A percentile compares a stretch with the other conserved stretches of the same genome.
phyloP scores from a whole-genome alignment of 129 eudicot species.

The Flaveria trinervia region DNA sequence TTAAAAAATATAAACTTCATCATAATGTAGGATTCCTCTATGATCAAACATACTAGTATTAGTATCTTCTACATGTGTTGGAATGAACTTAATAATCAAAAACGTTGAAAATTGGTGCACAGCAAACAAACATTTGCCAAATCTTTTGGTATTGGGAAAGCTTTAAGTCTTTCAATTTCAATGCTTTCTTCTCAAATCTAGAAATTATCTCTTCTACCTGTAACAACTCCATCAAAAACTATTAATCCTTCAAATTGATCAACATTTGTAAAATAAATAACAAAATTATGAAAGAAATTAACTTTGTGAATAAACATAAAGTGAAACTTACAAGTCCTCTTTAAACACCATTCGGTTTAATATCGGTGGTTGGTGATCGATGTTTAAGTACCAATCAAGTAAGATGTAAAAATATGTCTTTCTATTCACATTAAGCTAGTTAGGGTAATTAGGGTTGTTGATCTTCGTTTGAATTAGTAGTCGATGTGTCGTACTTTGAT shows the following conservation, averaged over 20 bases:
- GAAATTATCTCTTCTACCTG: conserved; percentile 94
- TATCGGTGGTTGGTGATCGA: conserved; percentile 37
- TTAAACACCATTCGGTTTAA: conserved; percentile 98
- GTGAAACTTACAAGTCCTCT: conserved; percentile 72
- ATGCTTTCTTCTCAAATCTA: conserved; percentile 96
- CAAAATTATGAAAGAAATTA: background rate
- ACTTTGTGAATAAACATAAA: too few species aligned
- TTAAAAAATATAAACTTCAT: too few species aligned
- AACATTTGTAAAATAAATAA: background rate
- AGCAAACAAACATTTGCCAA: conserved; percentile 69
- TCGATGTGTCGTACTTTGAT: too few species aligned
- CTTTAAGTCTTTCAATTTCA: conserved; percentile 85
- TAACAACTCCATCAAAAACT: background rate
- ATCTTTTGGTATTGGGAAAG: conserved; percentile 72
- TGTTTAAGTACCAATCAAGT: too few species aligned
- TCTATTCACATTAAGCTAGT: too few species aligned
- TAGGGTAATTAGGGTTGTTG: too few species aligned
- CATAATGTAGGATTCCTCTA: too few species aligned
- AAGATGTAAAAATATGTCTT: too few species aligned
- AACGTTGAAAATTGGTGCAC: background rate
- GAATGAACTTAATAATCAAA: background rate
- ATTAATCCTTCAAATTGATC: too few species aligned
- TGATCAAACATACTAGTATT: background rate
- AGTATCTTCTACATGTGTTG: background rate
- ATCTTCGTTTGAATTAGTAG: too few species aligned